These are phyloP conservation scores for Fagus crenata DNA, from an alignment of 306 rosid species.

Conservation along the genomic window DNA sequence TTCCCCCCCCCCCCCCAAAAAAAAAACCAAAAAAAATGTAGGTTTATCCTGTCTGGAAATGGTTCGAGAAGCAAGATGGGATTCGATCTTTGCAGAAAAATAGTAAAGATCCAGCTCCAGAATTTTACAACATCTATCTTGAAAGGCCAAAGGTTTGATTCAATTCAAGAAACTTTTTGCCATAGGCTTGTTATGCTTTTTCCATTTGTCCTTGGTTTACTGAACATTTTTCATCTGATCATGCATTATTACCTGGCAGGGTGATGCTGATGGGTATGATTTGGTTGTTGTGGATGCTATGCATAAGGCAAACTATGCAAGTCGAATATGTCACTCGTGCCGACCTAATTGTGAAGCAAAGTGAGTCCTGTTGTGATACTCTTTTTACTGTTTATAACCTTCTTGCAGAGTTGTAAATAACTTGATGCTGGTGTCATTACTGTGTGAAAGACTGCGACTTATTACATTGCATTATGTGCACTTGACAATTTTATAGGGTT, in stretches of 20 bases:
- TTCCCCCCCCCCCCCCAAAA: background rate
- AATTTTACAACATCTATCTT: constrained; percentile 92
- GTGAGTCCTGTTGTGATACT: constrained; percentile 46
- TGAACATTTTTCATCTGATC: constrained; percentile 10
- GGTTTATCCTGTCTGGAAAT: constrained; percentile 99
- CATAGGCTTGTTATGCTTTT: constrained; percentile 17
- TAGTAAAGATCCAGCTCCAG: constrained; percentile 94
- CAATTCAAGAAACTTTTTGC: constrained; percentile 27
- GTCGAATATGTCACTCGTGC: constrained; percentile 98
- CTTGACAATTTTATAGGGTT: background rate
- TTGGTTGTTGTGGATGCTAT: constrained; percentile 96
- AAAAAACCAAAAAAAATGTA: constrained; percentile 24
- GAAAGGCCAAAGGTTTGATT: constrained; percentile 92
- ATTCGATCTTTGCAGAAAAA: constrained; percentile 90
- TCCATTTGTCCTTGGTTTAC: constrained; percentile 13
- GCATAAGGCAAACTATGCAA: constrained; percentile 99
- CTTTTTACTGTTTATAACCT: constrained; percentile 9
- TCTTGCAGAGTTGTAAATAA: constrained; percentile 2
- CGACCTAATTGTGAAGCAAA: constrained; percentile 99
- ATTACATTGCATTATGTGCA: background rate
- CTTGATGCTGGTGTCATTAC: constrained; percentile 13
- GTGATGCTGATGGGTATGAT: constrained; percentile 98
- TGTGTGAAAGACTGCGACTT: constrained; percentile 1
- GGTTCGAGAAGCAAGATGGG: constrained; percentile 99
- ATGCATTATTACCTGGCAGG: constrained; percentile 51